Evolutionary conservation across 2,329 filamentous ascomycete species (phyloP), one percentile per base, ranked within the genome.

Genomic region (Elsinoe necatrix): DNA sequence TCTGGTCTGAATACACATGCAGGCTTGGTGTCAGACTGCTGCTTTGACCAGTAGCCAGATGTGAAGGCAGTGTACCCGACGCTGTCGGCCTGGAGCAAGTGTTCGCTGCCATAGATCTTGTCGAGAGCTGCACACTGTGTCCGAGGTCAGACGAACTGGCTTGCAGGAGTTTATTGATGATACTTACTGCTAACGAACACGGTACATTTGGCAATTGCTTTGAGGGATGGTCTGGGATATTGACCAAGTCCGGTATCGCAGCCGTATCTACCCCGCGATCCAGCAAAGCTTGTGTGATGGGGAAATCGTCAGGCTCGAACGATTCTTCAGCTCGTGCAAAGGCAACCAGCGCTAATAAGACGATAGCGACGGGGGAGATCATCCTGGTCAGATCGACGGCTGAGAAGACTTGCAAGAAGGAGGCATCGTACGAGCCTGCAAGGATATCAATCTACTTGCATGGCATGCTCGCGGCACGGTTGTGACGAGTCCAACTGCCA

Each of bases 41-140:
- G 37, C 23, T 47, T 47, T 11, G 54, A 56, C 54, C 54, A 56
- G 29, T 47, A 56, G 12, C 41, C 39, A 56, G 47, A 29, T 8
- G 21, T 45, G 39, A 45, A 55, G n/a, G 52, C 39, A 8, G 21
- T 31, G 25, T 35, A 55, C 8, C 29, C 52, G 25, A 23, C 21
- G 21, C 18, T 42, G 52, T 55, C 27, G 20, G 52, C n/a, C 18
- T 55, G 34, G 6, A 55, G n/a, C 4, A 55, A 21, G 6, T 42
- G 35, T 6, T 31, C 37, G 5, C 9, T 29, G 14, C 52, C 37
- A n/a, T 55, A 55, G 29, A 52, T 52, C 29, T 52, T 12, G 18
- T 52, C 31, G 5, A 52, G 18, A 12, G 48, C 48, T 37, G 14
- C 39, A 20, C 48, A 52, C 48, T 52, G 16, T 11, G 12, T 27